These are phyloP conservation scores for Inonotus hispidus DNA, from an alignment of 1,284 basidiomycete genomes.

Conservation along the genomic window DNA sequence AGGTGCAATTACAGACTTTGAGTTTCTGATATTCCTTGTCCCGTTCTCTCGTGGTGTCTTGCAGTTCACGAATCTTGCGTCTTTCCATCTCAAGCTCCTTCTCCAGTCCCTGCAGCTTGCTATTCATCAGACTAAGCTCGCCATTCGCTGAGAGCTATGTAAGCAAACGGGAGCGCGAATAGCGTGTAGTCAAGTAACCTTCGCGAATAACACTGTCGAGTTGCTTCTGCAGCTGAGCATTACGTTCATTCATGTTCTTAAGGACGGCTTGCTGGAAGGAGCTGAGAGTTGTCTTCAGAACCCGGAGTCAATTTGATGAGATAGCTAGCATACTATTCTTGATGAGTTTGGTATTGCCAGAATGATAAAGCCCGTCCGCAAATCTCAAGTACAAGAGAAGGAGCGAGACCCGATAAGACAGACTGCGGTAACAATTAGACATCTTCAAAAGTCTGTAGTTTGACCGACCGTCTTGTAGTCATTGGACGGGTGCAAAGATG, in stretches of 20 bases:
- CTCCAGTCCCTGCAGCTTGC: conserved; percentile 66
- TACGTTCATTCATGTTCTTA: conserved; percentile 74
- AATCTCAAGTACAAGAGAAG: conserved; percentile 70
- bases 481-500: conserved; percentile 74
- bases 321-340: conserved; percentile 56
- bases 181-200: conserved; percentile 40
- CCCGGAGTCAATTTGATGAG: background rate
- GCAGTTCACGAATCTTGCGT: conserved; percentile 63
- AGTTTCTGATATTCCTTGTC: conserved; percentile 85
- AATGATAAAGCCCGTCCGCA: conserved; percentile 77
- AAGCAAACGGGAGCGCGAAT: background rate
- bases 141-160: conserved; percentile 51
- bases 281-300: conserved; percentile 32
- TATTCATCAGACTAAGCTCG: conserved; percentile 65
- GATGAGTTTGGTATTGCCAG: conserved; percentile 84
- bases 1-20: conserved; percentile 42
- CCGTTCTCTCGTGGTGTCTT: conserved; percentile 66
- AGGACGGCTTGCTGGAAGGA: conserved; percentile 77
- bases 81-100: conserved; percentile 75
- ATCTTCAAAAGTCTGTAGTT: conserved; percentile 11
- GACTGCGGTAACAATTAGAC: conserved; percentile 42
- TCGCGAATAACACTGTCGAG: conserved; percentile 75
- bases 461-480: conserved; percentile 72
- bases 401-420: conserved; percentile 73
- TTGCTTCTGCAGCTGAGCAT: conserved; percentile 73